These are phyloP conservation scores for Ploettnerulaceae sp. DNA, from an alignment of 2,329 filamentous ascomycete genomes.

Conservation along the genomic window DNA sequence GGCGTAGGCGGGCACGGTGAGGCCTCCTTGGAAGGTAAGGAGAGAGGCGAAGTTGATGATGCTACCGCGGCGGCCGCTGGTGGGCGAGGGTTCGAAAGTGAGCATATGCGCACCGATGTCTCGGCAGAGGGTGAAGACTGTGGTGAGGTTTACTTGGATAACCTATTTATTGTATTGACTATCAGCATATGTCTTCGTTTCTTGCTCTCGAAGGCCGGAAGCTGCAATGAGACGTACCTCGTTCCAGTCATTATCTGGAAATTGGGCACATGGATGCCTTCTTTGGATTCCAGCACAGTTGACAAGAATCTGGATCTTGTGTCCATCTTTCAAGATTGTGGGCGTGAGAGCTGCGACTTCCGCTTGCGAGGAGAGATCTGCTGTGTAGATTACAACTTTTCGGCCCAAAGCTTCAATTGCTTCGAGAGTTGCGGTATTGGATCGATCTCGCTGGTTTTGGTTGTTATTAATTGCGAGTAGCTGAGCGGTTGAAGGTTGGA, in stretches of 20 bases:
- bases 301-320: conserved; percentile 41
- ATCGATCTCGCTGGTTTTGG: conserved; percentile 27
- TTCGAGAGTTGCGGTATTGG: conserved; percentile 47
- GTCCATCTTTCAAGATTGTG: conserved; percentile 49
- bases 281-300: conserved; percentile 41
- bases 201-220: neutral
- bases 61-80: conserved; percentile 60
- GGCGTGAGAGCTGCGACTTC: conserved; percentile 59
- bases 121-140: conserved; percentile 73
- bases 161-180: conserved; percentile 38
- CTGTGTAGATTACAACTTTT: conserved; percentile 61
- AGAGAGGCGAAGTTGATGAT: conserved; percentile 85
- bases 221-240: conserved; percentile 27
- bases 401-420: conserved; percentile 61
- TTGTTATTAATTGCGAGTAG: neutral
- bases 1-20: conserved; percentile 85
- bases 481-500: neutral
- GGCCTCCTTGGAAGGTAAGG: conserved; percentile 84
- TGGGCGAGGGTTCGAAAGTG: conserved; percentile 54
- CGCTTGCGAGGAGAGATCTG: conserved; percentile 58
- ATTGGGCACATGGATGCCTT: conserved; percentile 36
- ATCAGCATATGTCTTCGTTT: neutral
- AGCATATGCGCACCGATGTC: conserved; percentile 80
- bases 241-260: conserved; percentile 38
- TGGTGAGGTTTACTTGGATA: conserved; percentile 79